These are phyloP conservation scores for Penicillium sp. DNA, from an alignment of 2,329 filamentous ascomycete species.

Conservation along the genomic window DNA sequence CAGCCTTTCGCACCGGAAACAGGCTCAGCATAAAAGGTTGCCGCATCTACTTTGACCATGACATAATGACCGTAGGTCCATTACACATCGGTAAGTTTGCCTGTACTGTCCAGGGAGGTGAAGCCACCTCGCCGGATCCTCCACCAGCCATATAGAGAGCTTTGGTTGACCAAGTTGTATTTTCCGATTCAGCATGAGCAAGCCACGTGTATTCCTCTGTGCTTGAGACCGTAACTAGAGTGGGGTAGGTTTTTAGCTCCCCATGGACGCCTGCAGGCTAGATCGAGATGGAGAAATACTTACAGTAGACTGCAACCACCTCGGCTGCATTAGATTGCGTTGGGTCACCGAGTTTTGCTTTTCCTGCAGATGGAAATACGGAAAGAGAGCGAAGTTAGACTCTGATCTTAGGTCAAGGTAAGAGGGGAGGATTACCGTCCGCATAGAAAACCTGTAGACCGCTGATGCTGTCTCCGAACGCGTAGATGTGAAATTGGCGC, in stretches of 20 bases:
- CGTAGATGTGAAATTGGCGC: constrained; percentile 21
- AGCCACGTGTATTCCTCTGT: constrained; percentile 18
- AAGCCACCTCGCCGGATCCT: constrained; percentile 19
- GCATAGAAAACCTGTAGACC: constrained; percentile 24
- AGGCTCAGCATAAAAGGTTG: constrained; percentile 24
- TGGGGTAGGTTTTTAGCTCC: too few species aligned
- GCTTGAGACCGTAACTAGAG: constrained; percentile 10
- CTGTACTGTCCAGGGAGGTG: neutral
- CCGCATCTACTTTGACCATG: constrained; percentile 18
- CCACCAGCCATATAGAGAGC: constrained; percentile 18
- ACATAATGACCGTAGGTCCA: constrained; percentile 25
- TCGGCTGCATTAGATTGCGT: constrained; percentile 10
- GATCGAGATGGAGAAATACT: neutral
- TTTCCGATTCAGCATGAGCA: constrained; percentile 14
- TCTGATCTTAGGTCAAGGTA: neutral
- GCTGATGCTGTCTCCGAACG: constrained; percentile 23
- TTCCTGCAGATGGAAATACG: constrained; percentile 7
- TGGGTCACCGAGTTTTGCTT: constrained; percentile 17
- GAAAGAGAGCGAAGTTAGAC: neutral
- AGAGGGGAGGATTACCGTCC: constrained; percentile 13
- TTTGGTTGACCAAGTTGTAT: constrained; percentile 12
- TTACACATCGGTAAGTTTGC: constrained; percentile 22
- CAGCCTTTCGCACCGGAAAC: constrained; percentile 15
- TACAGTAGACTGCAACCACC: constrained; percentile 20
- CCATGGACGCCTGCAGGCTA: neutral